These are phyloP conservation scores for Didymella arachidicola DNA, from an alignment of 2,329 filamentous ascomycete species.

Conservation along the genomic window DNA sequence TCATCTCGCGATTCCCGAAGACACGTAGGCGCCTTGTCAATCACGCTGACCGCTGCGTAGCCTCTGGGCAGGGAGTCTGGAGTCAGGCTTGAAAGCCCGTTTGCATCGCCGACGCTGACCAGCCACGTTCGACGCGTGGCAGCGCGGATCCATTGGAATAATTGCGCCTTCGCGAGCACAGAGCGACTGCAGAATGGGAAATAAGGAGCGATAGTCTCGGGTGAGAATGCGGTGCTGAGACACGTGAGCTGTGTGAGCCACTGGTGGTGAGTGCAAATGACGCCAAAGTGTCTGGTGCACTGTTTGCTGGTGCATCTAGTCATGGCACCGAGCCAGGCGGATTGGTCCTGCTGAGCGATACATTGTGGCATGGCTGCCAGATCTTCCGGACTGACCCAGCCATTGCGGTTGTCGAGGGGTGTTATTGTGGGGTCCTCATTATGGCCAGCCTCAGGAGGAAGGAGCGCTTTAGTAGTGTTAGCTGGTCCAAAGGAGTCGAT, in stretches of 20 bases:
- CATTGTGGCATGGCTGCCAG: slow-evolving; percentile 47
- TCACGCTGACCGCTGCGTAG: slow-evolving; percentile 34
- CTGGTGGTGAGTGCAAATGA: slow-evolving; percentile 46
- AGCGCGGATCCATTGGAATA: slow-evolving; percentile 40
- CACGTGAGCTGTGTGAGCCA: slow-evolving; percentile 46
- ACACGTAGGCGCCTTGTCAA: slow-evolving; percentile 41
- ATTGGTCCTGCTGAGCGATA: slow-evolving; percentile 45
- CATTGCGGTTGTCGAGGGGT: slow-evolving; percentile 14
- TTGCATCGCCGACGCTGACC: slow-evolving; percentile 43
- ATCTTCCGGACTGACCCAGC: slow-evolving; percentile 49
- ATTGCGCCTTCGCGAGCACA: slow-evolving; percentile 45
- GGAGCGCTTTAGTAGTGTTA: not conserved
- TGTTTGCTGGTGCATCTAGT: slow-evolving; percentile 40
- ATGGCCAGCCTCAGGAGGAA: not conserved
- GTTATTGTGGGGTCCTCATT: not conserved
- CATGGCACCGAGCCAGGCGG: slow-evolving; percentile 43
- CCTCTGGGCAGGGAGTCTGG: slow-evolving; percentile 38
- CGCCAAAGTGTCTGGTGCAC: slow-evolving; percentile 44
- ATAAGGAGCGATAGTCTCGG: slow-evolving; percentile 37
- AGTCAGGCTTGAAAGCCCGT: slow-evolving; percentile 35
- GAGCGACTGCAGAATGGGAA: slow-evolving; percentile 42
- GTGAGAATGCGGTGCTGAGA: slow-evolving; percentile 41
- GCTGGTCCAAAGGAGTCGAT: not conserved
- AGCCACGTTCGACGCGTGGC: slow-evolving; percentile 46
- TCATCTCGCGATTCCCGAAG: slow-evolving; percentile 30